These are phyloP conservation scores for Clarkia xantiana DNA, from an alignment of 345 rosid species.

Conservation along the genomic window DNA sequence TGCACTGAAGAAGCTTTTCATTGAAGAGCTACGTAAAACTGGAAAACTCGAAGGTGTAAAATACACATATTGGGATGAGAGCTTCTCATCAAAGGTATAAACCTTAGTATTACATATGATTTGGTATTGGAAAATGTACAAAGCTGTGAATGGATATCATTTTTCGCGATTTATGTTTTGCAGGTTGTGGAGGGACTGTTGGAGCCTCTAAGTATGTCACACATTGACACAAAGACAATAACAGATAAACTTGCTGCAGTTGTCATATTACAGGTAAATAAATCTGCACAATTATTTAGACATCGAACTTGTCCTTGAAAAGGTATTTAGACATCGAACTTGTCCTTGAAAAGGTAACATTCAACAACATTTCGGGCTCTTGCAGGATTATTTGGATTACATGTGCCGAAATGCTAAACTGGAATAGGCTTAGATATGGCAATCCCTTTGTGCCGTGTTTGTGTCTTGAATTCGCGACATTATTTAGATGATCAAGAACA, in stretches of 20 bases:
- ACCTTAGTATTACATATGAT: too few relatives aligned
- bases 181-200: slow-evolving; percentile 56
- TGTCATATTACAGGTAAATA: slow-evolving; percentile 72
- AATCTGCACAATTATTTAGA: not conserved
- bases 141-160: slow-evolving; percentile 3
- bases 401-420: slow-evolving; percentile 27
- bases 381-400: slow-evolving; percentile 62
- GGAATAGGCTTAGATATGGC: slow-evolving; percentile 6
- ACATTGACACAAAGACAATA: slow-evolving; percentile 42
- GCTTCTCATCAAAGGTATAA: slow-evolving; percentile 53
- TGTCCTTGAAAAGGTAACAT: not conserved
- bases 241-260: slow-evolving; percentile 80
- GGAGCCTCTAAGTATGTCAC: slow-evolving; percentile 48
- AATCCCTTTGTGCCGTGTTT: too few relatives aligned
- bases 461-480: too few relatives aligned
- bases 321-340: not conserved
- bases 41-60: slow-evolving; percentile 45
- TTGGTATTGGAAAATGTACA: not conserved
- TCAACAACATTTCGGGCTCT: slow-evolving; percentile 6
- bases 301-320: not conserved
- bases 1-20: slow-evolving; percentile 37
- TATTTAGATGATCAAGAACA: too few relatives aligned
- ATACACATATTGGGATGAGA: slow-evolving; percentile 69
- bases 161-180: slow-evolving; percentile 4
- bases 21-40: slow-evolving; percentile 45